Evolutionary conservation across 306 rosid genomes (phyloP).

Genomic region (Senna siamea): DNA sequence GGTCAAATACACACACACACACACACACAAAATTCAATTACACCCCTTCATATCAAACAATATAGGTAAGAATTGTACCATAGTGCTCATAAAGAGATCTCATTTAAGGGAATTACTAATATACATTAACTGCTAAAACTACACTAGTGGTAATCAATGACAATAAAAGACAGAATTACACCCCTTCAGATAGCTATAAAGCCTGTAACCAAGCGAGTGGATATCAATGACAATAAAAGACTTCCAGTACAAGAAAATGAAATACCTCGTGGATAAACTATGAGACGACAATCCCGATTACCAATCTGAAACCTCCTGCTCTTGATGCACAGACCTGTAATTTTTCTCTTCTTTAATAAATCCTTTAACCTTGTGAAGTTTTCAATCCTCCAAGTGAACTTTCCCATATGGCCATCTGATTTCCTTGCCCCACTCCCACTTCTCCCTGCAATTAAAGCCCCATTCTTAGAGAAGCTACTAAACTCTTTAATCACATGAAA

Average conservation of each 20-base stretch:
- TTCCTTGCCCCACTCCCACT: conserved; percentile 86
- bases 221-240: background rate
- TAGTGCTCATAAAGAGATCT: conserved; percentile 40
- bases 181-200: no score
- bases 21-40: no score
- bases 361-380: conserved; percentile 95
- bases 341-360: conserved; percentile 93
- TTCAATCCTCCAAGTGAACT: conserved; percentile 96
- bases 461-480: conserved; percentile 92
- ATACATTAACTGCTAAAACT: background rate
- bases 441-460: conserved; percentile 74
- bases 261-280: conserved; percentile 99
- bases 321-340: conserved; percentile 96
- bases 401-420: conserved; percentile 94
- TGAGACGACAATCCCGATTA: conserved; percentile 95
- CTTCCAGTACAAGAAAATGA: conserved; percentile 34
- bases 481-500: conserved; percentile 97
- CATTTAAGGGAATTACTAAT: conserved; percentile 22
- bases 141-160: conserved; percentile 16
- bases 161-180: conserved; percentile 13
- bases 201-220: conserved; percentile 33
- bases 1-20: conserved; percentile 9
- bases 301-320: conserved; percentile 99
- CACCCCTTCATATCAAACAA: conserved; percentile 29
- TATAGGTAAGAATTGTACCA: conserved; percentile 39